Evolutionary conservation across 192 early-diverging fungal genomes (phyloP).

Genomic region (Diversispora eburnea): DNA sequence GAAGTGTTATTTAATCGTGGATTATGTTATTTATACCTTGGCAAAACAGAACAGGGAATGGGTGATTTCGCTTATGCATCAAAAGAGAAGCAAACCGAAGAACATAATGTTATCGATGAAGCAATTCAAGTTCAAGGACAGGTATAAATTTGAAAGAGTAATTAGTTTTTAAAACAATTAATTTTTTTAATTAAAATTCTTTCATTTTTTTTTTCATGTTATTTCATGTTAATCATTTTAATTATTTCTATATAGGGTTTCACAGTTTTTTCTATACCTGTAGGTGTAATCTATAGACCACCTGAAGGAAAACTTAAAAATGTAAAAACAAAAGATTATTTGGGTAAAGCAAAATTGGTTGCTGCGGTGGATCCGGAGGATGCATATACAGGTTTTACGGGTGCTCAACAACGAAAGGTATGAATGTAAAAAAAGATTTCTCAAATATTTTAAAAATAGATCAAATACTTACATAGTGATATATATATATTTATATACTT

Average conservation of each 20-base stretch:
- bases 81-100: conserved; percentile 58
- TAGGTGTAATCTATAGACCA: conserved; percentile 78
- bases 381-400: conserved; percentile 62
- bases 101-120: conserved; percentile 66
- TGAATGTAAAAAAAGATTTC: conserved; percentile 26
- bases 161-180: not conserved
- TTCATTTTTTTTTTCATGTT: no score
- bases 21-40: conserved; percentile 73
- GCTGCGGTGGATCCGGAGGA: conserved; percentile 65
- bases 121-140: conserved; percentile 57
- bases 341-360: conserved; percentile 81
- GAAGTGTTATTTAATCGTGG: conserved; percentile 91
- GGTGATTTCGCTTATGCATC: conserved; percentile 71
- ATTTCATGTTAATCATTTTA: no score
- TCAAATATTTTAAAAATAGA: not conserved
- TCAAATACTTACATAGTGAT: not conserved
- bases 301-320: conserved; percentile 82
- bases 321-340: conserved; percentile 70
- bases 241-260: conserved; percentile 48
- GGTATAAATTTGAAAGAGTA: not conserved
- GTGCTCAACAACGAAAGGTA: conserved; percentile 46
- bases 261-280: conserved; percentile 76
- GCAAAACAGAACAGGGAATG: conserved; percentile 64
- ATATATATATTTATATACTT: not conserved
- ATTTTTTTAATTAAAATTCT: not conserved